These are phyloP conservation scores for Bruguiera gymnorhiza DNA, from an alignment of 345 rosid species.

Conservation along the genomic window DNA sequence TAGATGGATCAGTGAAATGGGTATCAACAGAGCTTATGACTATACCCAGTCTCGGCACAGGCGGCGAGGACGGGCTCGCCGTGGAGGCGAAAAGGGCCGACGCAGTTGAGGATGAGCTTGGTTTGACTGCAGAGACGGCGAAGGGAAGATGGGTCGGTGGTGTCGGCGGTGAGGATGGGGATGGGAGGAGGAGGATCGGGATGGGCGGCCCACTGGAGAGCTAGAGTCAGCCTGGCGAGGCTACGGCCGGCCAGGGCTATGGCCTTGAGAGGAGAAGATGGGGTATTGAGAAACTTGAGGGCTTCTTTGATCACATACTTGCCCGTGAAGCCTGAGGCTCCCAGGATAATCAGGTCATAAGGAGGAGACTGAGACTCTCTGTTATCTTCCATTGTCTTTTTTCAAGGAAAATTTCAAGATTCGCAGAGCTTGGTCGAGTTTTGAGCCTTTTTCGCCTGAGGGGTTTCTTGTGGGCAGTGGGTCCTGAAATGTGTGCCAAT, in stretches of 20 bases:
- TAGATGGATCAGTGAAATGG: too few relatives aligned
- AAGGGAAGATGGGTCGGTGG: slow-evolving; percentile 64
- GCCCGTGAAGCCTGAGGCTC: slow-evolving; percentile 30
- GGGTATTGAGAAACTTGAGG: slow-evolving; percentile 20
- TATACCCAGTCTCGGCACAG: slow-evolving; percentile 68
- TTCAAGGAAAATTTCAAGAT: neutral
- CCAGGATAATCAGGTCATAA: slow-evolving; percentile 19
- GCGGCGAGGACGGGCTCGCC: slow-evolving; percentile 87
- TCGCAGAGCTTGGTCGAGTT: neutral
- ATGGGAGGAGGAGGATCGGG: slow-evolving; percentile 54
- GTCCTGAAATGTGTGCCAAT: neutral
- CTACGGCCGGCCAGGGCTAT: slow-evolving; percentile 86
- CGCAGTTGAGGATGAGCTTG: slow-evolving; percentile 75
- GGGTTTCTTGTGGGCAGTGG: too few relatives aligned
- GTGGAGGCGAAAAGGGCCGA: slow-evolving; percentile 75
- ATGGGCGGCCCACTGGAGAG: slow-evolving; percentile 76
- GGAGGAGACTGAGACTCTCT: slow-evolving; percentile 1
- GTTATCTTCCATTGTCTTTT: neutral
- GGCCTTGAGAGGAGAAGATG: slow-evolving; percentile 53
- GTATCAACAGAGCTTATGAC: neutral
- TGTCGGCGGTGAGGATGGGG: slow-evolving; percentile 65
- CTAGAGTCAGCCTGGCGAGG: slow-evolving; percentile 44
- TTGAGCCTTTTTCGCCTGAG: neutral
- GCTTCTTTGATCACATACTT: slow-evolving; percentile 21
- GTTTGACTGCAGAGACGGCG: slow-evolving; percentile 61